These are phyloP conservation scores for Thielaviopsis punctulata DNA, from an alignment of 2,329 filamentous ascomycete genomes.

Conservation along the genomic window DNA sequence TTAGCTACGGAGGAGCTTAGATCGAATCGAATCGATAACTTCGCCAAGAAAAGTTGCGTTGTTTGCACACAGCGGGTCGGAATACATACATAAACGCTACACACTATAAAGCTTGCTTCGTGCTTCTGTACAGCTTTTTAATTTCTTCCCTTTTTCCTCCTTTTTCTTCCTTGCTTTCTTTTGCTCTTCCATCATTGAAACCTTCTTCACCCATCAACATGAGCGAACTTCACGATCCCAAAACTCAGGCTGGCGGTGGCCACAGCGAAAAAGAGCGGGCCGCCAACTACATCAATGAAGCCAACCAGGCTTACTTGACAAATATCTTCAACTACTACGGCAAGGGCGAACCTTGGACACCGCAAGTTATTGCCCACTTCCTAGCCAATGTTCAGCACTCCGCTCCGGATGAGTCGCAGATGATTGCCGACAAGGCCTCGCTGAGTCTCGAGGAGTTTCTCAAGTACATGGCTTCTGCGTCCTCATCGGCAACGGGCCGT, in stretches of 20 bases:
- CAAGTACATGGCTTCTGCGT: conserved; percentile 37
- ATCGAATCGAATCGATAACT: too few species aligned
- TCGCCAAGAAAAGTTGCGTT: too few species aligned
- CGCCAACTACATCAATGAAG: conserved; percentile 25
- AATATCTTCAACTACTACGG: conserved; percentile 30
- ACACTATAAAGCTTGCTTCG: too few species aligned
- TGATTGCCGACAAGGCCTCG: conserved; percentile 13
- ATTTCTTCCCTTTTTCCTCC: too few species aligned
- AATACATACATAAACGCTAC: too few species aligned
- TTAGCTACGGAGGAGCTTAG: too few species aligned
- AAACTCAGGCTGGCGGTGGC: conserved; percentile 31
- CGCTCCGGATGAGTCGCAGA: conserved; percentile 16
- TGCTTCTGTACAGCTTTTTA: too few species aligned
- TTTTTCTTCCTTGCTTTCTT: too few species aligned
- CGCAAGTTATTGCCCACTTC: conserved; percentile 28
- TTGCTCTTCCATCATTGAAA: too few species aligned
- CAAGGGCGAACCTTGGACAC: conserved; percentile 28
- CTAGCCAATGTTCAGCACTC: conserved; percentile 29
- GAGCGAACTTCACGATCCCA: conserved; percentile 14
- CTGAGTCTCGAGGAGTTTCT: conserved; percentile 34
- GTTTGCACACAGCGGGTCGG: too few species aligned
- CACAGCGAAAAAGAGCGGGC: conserved; percentile 24
- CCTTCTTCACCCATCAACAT: not conserved
- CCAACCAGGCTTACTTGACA: conserved; percentile 26
- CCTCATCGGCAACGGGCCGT: conserved; percentile 26